Conservation (phyloP, 495 filamentous ascomycete species). For the Halenospora varia region DNA sequence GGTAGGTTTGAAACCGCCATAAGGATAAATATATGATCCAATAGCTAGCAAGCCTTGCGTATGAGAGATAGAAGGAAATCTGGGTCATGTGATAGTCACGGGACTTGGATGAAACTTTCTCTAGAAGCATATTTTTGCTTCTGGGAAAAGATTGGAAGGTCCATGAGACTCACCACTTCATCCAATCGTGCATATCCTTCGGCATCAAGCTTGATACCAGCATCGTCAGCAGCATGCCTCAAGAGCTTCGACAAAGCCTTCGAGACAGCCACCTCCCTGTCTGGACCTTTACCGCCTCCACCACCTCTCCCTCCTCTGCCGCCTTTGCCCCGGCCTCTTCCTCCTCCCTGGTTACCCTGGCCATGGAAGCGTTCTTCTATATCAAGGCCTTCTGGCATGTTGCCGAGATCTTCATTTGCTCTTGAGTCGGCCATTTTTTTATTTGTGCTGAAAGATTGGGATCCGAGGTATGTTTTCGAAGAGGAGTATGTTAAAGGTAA, state of each 20-base stretch:
- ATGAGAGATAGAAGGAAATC: not conserved
- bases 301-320: constrained; percentile 31
- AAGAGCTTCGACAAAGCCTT: constrained; percentile 77
- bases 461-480: not conserved
- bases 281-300: constrained; percentile 25
- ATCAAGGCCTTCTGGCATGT: constrained; percentile 11
- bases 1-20: no score
- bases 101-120: not conserved
- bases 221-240: constrained; percentile 76
- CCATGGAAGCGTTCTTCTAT: not conserved
- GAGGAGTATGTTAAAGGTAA: not conserved
- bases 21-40: no score
- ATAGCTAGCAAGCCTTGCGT: not conserved
- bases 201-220: constrained; percentile 68
- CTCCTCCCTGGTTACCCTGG: constrained; percentile 4
- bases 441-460: no score
- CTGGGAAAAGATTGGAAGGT: not conserved
- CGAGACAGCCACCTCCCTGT: constrained; percentile 64
- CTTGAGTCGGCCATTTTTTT: not conserved
- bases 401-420: not conserved
- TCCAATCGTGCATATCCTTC: constrained; percentile 79
- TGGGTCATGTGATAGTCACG: not conserved
- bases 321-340: constrained; percentile 22
- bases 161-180: constrained; percentile 64
- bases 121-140: not conserved